phyloP scores from a whole-genome alignment of 2,329 filamentous ascomycete species.

The Alternaria sp. region DNA sequence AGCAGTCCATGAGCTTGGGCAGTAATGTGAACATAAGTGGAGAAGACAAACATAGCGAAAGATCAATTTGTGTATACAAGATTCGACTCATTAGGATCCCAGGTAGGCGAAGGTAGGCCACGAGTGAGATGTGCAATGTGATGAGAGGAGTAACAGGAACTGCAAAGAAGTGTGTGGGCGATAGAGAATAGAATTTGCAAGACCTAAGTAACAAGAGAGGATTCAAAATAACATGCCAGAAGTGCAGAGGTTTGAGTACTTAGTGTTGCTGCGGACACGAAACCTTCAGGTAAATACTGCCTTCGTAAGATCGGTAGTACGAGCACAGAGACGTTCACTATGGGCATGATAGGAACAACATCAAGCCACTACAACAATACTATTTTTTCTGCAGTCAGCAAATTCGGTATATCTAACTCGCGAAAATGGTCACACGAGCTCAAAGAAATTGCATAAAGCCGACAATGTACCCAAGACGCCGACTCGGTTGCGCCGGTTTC shows the following conservation, averaged over 20 bases:
- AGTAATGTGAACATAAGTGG: neutral
- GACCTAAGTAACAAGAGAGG: neutral
- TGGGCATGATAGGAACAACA: neutral
- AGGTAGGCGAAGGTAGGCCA: neutral
- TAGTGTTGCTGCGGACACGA: neutral
- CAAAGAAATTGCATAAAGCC: neutral
- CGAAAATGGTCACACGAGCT: constrained; percentile 12
- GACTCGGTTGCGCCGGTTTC: neutral
- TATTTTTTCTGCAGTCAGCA: neutral
- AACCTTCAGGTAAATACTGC: neutral
- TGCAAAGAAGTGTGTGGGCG: neutral
- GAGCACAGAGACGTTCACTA: neutral
- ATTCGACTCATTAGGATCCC: neutral
- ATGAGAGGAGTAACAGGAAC: neutral
- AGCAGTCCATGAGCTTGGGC: neutral
- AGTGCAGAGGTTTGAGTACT: neutral
- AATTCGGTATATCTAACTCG: neutral
- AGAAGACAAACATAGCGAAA: neutral
- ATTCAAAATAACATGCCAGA: neutral
- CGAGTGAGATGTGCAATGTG: neutral
- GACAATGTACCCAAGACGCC: neutral
- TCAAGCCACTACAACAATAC: neutral
- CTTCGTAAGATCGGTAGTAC: neutral
- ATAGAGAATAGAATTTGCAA: neutral
- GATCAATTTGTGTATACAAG: neutral